These are phyloP conservation scores for Huntiella abstrusa DNA, from an alignment of 2,329 filamentous ascomycete genomes.

Conservation along the genomic window DNA sequence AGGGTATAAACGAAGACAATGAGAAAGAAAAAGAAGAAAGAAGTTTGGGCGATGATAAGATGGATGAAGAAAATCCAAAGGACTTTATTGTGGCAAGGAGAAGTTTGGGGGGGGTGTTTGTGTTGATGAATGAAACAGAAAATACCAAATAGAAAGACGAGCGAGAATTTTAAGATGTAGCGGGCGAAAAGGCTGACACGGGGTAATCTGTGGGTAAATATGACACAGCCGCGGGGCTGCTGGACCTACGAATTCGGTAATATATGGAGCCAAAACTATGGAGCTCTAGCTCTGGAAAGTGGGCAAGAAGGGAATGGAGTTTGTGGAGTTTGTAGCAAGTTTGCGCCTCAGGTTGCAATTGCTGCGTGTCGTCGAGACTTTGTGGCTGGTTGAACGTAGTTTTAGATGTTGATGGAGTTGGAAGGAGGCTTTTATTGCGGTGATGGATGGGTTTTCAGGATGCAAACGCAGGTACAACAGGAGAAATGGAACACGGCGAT, in stretches of 20 bases:
- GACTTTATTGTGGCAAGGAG: not conserved
- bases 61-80: not conserved
- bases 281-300: not conserved
- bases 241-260: not conserved
- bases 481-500: too few relatives aligned
- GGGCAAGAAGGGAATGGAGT: not conserved
- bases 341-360: conserved; percentile 8
- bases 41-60: not conserved
- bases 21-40: conserved; percentile 1
- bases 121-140: conserved; percentile 2
- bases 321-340: not conserved
- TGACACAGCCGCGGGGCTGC: conserved; percentile 1
- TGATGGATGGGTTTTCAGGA: too few relatives aligned
- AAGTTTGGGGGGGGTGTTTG: not conserved
- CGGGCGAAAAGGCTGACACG: conserved; percentile 6
- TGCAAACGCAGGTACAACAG: too few relatives aligned
- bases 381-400: too few relatives aligned
- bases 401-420: too few relatives aligned
- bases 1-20: not conserved
- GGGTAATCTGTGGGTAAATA: conserved; percentile 9
- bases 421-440: too few relatives aligned
- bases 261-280: conserved; percentile 1
- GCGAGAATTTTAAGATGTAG: not conserved
- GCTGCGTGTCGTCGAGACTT: not conserved
- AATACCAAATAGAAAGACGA: not conserved